A percentile compares a stretch with the other conserved stretches of the same genome.
phyloP scores from a whole-genome alignment of 371 early-diverging fungal genomes.

The Actinomucor elegans region DNA sequence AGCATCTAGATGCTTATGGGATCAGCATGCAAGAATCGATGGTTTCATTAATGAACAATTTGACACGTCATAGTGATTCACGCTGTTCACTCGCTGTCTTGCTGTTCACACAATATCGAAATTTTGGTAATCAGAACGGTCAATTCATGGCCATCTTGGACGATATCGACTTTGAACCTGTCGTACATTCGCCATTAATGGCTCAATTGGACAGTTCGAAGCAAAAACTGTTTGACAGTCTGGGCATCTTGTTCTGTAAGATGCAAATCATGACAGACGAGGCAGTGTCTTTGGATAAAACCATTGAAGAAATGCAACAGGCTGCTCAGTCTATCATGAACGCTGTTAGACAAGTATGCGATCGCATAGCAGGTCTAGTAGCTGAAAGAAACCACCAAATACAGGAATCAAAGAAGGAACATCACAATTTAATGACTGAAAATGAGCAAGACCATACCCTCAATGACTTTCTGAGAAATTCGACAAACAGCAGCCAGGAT shows the following conservation, averaged over 20 bases:
- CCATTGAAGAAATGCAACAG: constrained; percentile 16
- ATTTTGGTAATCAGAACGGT: constrained; percentile 42
- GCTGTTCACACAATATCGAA: constrained; percentile 52
- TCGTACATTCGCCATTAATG: constrained; percentile 24
- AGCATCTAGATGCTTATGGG: constrained; percentile 36
- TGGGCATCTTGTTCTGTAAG: constrained; percentile 65
- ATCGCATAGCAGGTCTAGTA: constrained; percentile 22
- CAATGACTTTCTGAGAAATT: neutral
- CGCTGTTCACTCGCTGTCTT: constrained; percentile 55
- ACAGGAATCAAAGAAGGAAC: neutral
- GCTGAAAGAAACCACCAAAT: constrained; percentile 6
- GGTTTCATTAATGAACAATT: constrained; percentile 26
- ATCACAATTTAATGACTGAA: neutral
- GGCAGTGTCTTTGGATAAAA: constrained; percentile 10
- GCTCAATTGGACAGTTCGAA: constrained; percentile 16
- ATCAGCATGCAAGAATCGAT: constrained; percentile 40
- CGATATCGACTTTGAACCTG: constrained; percentile 33
- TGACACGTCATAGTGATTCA: constrained; percentile 19
- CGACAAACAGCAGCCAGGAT: neutral
- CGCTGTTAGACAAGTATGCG: constrained; percentile 25
- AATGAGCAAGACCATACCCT: neutral
- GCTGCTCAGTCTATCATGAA: constrained; percentile 24
- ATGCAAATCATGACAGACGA: constrained; percentile 64
- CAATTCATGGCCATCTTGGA: constrained; percentile 45
- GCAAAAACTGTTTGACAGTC: constrained; percentile 62